Evolutionary conservation across 2,329 filamentous ascomycete genomes (phyloP).

Genomic region (Ceratocystis smalleyi): DNA sequence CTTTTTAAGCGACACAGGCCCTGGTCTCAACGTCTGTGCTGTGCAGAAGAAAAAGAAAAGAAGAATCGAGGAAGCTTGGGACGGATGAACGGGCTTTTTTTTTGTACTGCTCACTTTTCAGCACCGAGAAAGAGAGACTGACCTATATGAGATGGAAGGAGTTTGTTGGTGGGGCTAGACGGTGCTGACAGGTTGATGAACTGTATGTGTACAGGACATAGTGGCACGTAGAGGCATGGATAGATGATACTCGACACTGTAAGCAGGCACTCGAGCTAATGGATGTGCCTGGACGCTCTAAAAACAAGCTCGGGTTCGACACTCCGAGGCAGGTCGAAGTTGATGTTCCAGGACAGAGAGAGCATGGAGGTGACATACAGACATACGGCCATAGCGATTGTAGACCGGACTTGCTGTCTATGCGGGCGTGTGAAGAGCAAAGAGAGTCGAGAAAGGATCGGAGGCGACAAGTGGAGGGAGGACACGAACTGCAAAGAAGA

Average conservation of each 20-base stretch:
- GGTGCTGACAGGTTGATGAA: not conserved
- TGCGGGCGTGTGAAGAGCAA: no score
- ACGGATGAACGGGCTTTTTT: not conserved
- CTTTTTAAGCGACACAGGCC: not conserved
- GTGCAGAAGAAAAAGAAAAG: slow-evolving; percentile 7
- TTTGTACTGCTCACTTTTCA: not conserved
- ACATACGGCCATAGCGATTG: no score
- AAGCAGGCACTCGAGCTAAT: not conserved
- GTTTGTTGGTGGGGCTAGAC: not conserved
- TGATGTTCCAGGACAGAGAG: no score
- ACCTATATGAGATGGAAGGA: not conserved
- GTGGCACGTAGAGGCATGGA: not conserved
- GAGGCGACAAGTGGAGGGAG: no score
- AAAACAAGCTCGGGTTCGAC: no score
- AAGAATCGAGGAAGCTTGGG: not conserved
- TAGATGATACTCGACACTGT: not conserved
- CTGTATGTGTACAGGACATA: not conserved
- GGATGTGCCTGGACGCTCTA: not conserved
- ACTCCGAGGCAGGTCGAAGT: no score
- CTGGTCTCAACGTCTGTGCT: not conserved
- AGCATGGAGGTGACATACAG: no score
- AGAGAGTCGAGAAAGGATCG: no score
- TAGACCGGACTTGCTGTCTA: no score
- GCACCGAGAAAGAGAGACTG: not conserved
- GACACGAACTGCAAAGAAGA: no score